Evolutionary conservation across 1,284 basidiomycete genomes (phyloP), one percentile per base, ranked within the genome.

Genomic region (Leccinum angustisporum): DNA sequence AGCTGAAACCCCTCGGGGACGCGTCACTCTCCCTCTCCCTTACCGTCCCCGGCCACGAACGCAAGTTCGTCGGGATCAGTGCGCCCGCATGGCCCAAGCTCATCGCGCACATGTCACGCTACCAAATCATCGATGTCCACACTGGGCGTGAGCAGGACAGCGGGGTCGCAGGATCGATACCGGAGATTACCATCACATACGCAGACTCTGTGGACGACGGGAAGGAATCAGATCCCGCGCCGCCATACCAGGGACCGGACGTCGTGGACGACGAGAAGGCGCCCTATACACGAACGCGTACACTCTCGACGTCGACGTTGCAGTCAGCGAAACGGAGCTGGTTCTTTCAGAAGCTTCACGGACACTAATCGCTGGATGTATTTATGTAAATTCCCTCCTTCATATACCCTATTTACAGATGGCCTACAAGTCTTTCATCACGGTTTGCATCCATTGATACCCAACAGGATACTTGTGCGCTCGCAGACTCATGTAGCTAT

Each of bases 51-150:
- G 74, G 73, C 18, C 74, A 73, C 1, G 67, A 71, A 25, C 68
- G 66, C 30, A 71, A 69, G 9, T 65, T 69, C 13, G 81, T 87
- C 6, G 78, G 81, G 25, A 85, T 89, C 46, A 82, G 82, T 2
- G 77, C 81, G 25, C 78, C 77, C 33, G 86, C 83, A n/a, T 89
- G 87, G 87, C 60, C 73, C 1, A 73, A 73, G 3, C 76, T 86
- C 13, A 67, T 81, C 9, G 57, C 75, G 1, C 76, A 76, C 36
- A 74, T 88, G 57, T 62, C 79, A 1, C 78, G 79, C 13, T 85
- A 82, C 57, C 85, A 87, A 63, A 76, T 87, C 64, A 75, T 88
- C 58, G 80, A 86, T 54, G 72, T 88, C 25, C 65, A 70, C 53
- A 64, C 85, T 53, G 67, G 67, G 3, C 65, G 64, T 5, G 11